Base-by-base conservation (phyloP, 495 filamentous ascomycete species). In the Hyaloscypha variabilis region DNA sequence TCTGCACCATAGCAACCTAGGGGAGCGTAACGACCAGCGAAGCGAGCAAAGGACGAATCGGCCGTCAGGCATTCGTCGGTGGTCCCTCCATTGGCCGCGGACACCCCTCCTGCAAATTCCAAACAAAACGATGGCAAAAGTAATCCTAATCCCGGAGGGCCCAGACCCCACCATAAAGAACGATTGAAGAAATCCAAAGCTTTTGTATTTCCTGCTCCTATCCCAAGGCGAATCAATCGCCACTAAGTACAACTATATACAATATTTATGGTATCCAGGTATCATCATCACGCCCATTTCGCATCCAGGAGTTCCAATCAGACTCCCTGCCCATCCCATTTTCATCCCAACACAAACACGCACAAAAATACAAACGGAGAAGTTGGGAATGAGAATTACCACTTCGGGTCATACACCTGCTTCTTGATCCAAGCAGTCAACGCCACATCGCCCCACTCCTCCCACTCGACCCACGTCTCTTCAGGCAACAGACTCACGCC, bases 391-490 rank as follows among this genome's bases (percentile, higher is more conserved):
- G 31, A 13, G 31, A 14, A 46, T 36, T 69, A 70, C 39, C 51
- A 67, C 50, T 62, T 66, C 24, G 93, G 91, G 71, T 96, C 86
- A 71, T 97, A 97, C 81, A 96, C 91, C 71, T 84, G 86, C 61
- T 85, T 75, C 78, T 88, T 88, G 81, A 97, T 93, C 83, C 83
- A 96, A 58, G 83, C 85, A 68, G 90, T 89, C 49, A 97, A 79
- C 62, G 91, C 85, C 42, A 85, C 85, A 73, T 96, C 92, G 34
- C 79, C 83, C 84, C 94, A 87, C 69, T 85, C 84, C 79, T 95
- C 92, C 74, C 92, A 91, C 76, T 96, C 91, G n/a, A 92, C 82
- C 76, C 90, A 89, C 69, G 87, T 88, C 60, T 86, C 81, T 74
- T 96, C 90, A 30, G 82, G 78, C 11, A 86, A 75, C 39, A 58